Conservation (phyloP, 2,329 filamentous ascomycete genomes). For the Lecanosticta acicola region DNA sequence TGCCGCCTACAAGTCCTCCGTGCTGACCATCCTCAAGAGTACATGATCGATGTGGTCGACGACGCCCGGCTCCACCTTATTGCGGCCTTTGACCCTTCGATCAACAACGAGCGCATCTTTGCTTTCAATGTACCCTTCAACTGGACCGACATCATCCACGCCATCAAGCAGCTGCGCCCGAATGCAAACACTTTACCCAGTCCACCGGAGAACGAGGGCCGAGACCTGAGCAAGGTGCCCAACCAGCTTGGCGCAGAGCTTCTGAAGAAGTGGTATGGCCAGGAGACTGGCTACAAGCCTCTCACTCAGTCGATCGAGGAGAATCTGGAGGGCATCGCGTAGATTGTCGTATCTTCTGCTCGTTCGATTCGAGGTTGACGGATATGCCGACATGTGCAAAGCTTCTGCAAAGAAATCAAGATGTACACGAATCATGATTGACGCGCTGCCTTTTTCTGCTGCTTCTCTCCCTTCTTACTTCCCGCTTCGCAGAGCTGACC, state of each 20-base stretch:
- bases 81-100: slow-evolving; percentile 41
- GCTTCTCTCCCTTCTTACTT: no score
- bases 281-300: slow-evolving; percentile 21
- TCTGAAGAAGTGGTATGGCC: slow-evolving; percentile 28
- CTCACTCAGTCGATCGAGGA: slow-evolving; percentile 25
- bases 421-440: no score
- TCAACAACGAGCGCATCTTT: slow-evolving; percentile 50
- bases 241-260: slow-evolving; percentile 26
- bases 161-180: slow-evolving; percentile 38
- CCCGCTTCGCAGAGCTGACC: neutral
- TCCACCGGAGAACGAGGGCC: slow-evolving; percentile 15
- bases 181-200: slow-evolving; percentile 25
- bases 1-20: neutral
- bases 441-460: no score
- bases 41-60: slow-evolving; percentile 47
- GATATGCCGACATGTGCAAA: neutral
- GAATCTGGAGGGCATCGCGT: slow-evolving; percentile 17
- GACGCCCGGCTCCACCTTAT: slow-evolving; percentile 49
- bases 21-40: slow-evolving; percentile 8
- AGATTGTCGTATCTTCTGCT: neutral
- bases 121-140: slow-evolving; percentile 46
- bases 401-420: neutral
- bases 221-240: slow-evolving; percentile 25
- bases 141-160: slow-evolving; percentile 41
- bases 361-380: no score